Percentiles rank a stretch among this genome's conserved stretches.
These are phyloP conservation scores for Phytophthora melonis DNA, from an alignment of 352 stramenopile species.

Conservation along the genomic window DNA sequence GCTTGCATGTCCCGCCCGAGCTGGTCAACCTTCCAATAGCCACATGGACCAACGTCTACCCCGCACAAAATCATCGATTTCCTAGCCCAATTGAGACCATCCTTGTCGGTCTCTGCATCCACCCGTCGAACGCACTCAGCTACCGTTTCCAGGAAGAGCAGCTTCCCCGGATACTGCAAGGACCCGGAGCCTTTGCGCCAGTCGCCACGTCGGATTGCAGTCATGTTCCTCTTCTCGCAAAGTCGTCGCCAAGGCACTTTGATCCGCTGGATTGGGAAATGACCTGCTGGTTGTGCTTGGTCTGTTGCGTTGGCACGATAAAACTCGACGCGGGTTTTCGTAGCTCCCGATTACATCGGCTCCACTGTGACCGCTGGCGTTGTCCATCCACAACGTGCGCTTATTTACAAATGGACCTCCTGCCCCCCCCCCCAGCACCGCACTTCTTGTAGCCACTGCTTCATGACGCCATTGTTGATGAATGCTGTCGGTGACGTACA, in stretches of 20 bases:
- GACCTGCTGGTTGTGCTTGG: not conserved
- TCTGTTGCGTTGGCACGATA: not conserved
- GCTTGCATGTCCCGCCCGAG: too few species aligned
- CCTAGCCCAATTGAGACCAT: not conserved
- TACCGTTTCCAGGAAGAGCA: too few species aligned
- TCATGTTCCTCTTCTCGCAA: not conserved
- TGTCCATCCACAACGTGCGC: too few species aligned
- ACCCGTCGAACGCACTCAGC: not conserved
- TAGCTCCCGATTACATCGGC: not conserved
- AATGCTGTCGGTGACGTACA: not conserved
- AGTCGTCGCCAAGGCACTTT: not conserved
- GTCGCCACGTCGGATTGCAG: too few species aligned
- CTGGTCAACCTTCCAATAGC: not conserved
- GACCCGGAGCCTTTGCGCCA: too few species aligned
- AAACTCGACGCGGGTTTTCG: not conserved
- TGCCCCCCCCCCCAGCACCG: not conserved
- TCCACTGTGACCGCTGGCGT: slow-evolving; percentile 3
- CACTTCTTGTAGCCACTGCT: not conserved
- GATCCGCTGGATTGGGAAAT: not conserved
- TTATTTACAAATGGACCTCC: not conserved
- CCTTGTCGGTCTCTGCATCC: not conserved
- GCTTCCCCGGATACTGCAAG: too few species aligned
- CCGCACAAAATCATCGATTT: not conserved
- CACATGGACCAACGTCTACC: not conserved
- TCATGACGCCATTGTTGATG: slow-evolving; percentile 6